A percentile compares a stretch with the other conserved stretches of the same genome.
These are phyloP conservation scores for Turnera subulata DNA, from an alignment of 345 rosid species.

Conservation along the genomic window DNA sequence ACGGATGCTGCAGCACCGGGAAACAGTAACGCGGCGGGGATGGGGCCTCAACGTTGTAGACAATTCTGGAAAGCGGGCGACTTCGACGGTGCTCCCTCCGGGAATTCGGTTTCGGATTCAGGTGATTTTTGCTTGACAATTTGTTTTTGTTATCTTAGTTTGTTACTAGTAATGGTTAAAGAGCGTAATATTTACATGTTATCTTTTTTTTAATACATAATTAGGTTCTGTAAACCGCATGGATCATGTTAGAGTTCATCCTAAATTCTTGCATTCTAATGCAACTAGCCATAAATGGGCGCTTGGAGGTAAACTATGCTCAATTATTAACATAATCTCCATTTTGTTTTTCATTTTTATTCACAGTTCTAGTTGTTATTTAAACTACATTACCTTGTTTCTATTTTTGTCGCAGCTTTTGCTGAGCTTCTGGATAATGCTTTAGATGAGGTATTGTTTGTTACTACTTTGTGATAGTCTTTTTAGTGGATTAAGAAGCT, in stretches of 20 bases:
- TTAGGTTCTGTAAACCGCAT: conserved; percentile 46
- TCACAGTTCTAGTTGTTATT: background rate
- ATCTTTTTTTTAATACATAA: background rate
- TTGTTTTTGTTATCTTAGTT: background rate
- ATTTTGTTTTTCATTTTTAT: background rate
- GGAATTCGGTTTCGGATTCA: conserved; percentile 58
- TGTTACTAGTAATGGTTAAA: background rate
- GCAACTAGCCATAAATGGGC: conserved; percentile 99
- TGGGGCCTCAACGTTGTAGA: conserved; percentile 30
- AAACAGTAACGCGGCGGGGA: conserved; percentile 7
- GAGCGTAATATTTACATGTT: no score
- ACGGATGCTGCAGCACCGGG: background rate
- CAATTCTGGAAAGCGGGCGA: conserved; percentile 98
- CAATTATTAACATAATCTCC: background rate
- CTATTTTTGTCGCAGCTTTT: conserved; percentile 49
- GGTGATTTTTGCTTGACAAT: conserved; percentile 29
- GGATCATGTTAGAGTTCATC: conserved; percentile 96
- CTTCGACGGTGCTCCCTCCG: conserved; percentile 48
- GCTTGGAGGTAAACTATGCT: conserved; percentile 65
- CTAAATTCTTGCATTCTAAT: conserved; percentile 90
- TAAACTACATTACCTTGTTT: conserved; percentile 7
- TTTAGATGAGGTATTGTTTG: conserved; percentile 68
- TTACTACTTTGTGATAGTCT: background rate
- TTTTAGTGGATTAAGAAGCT: background rate
- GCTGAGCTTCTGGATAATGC: conserved; percentile 92